Evolutionary conservation across 176 grass and related monocot genomes (phyloP), one percentile per base, ranked within the genome.

Genomic region (Triticum turgidum): DNA sequence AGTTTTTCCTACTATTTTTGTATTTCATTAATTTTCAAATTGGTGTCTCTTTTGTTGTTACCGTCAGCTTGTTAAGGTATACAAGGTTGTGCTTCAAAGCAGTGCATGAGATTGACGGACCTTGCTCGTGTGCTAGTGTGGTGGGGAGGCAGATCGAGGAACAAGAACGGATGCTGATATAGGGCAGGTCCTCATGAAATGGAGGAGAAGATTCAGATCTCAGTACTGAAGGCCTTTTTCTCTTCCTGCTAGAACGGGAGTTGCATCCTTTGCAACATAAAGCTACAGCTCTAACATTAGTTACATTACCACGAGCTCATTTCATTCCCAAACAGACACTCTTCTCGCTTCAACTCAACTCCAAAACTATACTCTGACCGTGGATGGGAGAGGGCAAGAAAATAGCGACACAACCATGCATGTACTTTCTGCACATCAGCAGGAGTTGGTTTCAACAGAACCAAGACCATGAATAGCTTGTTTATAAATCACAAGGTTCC

Each of bases 151-250:
- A 90, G 37, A 42, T 42, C 41, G 41, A 81, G 96, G 96, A 5
- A 96, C 93, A 71, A 94, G 90, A 87, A 94, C 96, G 96, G 92
- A 98, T 86, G 96, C 96, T 69, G 37, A 88, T 62, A 92, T 96
- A 39, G 88, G 92, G 59, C 73, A 96, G 33, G 89, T 98, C 17
- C 86, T 98, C n/a, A 15, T 83, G 13, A 96, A 94, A 65, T 98
- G 93, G 93, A 83, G 84, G 54, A 94, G 73, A 85, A 94, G 70
- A 44, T 92, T 98, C 87, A 96, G 77, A 90, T 61, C 86, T 73
- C 69, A 71, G 65, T 69, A 58, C 17, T 89, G 42, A 82, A 37
- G 4, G 10, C 4, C 32, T 18, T 39, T 70, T 70, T 73, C 69
- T 2, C 49, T 52, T 17, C 13, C 14, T 34, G 5, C 47, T 24